Conservation (phyloP, 1,284 basidiomycete species). For the Cryptococcus sp. region DNA sequence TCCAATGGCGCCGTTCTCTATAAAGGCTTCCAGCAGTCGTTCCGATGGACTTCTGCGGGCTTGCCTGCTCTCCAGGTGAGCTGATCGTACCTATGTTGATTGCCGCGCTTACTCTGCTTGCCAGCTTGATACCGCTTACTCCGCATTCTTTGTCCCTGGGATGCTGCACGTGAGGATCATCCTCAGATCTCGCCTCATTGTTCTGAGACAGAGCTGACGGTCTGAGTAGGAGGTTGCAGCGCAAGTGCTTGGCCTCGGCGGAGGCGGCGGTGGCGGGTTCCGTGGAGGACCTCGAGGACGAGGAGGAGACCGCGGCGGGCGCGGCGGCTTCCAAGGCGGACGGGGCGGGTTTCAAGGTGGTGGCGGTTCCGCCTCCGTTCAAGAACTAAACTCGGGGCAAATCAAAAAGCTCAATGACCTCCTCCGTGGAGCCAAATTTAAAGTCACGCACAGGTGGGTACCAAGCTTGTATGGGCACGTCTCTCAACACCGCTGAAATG, state of each 20-base stretch:
- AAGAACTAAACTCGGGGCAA: conserved; percentile 32
- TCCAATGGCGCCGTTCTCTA: conserved; percentile 46
- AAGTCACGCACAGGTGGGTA: conserved; percentile 41
- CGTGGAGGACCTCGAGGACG: conserved; percentile 32
- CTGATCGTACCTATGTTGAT: neutral
- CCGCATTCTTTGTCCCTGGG: conserved; percentile 49
- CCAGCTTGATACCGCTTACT: conserved; percentile 52
- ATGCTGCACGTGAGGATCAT: conserved; percentile 37
- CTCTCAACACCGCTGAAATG: neutral
- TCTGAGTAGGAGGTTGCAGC: conserved; percentile 31
- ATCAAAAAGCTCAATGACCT: conserved; percentile 42
- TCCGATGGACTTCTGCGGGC: conserved; percentile 20
- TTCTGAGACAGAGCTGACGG: conserved; percentile 8
- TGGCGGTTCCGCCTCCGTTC: conserved; percentile 26
- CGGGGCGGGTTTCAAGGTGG: conserved; percentile 15
- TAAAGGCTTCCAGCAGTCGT: conserved; percentile 51
- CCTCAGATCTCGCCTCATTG: neutral
- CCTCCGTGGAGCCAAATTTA: conserved; percentile 45
- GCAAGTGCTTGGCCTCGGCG: conserved; percentile 38
- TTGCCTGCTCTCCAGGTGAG: conserved; percentile 15
- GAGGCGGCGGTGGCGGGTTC: conserved; percentile 36
- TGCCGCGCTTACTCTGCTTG: conserved; percentile 28
- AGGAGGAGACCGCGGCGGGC: conserved; percentile 29
- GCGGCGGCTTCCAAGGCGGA: conserved; percentile 33
- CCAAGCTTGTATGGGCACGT: neutral